Percentiles rank a stretch among this genome's conserved stretches.
These are phyloP conservation scores for Testicularia cyperi DNA, from an alignment of 1,284 basidiomycete genomes.

Conservation along the genomic window DNA sequence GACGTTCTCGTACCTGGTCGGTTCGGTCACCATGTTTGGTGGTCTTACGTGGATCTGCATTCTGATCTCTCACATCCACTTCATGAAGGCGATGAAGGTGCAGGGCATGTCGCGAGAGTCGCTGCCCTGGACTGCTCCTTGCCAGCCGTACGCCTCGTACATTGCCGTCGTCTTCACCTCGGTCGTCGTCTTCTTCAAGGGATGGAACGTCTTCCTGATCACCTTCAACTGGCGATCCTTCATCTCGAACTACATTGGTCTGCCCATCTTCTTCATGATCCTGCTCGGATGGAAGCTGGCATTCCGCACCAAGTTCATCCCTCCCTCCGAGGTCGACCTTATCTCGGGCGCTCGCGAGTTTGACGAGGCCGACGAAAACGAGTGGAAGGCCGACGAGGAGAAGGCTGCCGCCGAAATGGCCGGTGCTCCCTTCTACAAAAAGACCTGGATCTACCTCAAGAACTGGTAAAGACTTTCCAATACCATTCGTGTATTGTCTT, in stretches of 20 bases:
- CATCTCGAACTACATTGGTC: constrained; percentile 63
- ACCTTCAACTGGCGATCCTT: constrained; percentile 71
- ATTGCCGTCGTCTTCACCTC: constrained; percentile 65
- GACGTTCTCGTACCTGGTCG: constrained; percentile 25
- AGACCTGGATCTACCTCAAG: constrained; percentile 32
- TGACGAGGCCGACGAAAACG: constrained; percentile 27
- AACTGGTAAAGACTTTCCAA: constrained; percentile 23
- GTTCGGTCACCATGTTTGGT: constrained; percentile 62
- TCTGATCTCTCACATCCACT: constrained; percentile 74
- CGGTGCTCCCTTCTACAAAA: constrained; percentile 13
- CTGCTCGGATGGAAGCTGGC: constrained; percentile 50
- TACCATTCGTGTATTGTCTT: no score
- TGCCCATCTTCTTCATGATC: constrained; percentile 44
- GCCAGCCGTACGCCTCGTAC: constrained; percentile 64
- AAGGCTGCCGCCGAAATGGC: constrained; percentile 2
- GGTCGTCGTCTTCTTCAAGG: constrained; percentile 71
- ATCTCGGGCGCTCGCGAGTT: constrained; percentile 38
- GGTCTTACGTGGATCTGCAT: constrained; percentile 67
- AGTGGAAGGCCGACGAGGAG: constrained; percentile 41
- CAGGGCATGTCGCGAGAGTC: constrained; percentile 71
- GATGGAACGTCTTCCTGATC: constrained; percentile 66
- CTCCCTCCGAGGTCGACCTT: constrained; percentile 46
- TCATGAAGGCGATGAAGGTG: constrained; percentile 72
- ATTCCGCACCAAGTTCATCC: constrained; percentile 33
- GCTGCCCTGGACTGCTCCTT: constrained; percentile 65